Evolutionary conservation across 2,329 filamentous ascomycete genomes (phyloP).

Genomic region (Hawksworthiomyces lignivorus): DNA sequence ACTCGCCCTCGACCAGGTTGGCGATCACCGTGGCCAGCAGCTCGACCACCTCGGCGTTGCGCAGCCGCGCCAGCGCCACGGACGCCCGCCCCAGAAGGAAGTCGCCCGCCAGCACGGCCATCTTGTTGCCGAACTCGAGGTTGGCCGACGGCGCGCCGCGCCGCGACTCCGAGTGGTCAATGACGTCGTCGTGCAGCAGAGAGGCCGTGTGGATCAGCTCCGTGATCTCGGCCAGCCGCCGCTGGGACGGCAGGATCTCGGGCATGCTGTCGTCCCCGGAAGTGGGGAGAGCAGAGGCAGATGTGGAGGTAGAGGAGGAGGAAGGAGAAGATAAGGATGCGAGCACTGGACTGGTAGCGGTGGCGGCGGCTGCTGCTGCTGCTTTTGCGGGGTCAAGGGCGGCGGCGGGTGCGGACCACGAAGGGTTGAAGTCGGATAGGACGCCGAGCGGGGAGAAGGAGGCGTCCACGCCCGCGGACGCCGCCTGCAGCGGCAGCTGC

Average conservation of each 20-base stretch:
- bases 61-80: slow-evolving; percentile 79
- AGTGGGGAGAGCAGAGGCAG: not conserved
- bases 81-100: slow-evolving; percentile 90
- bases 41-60: slow-evolving; percentile 91
- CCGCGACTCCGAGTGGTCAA: slow-evolving; percentile 82
- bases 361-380: no score
- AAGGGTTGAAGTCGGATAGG: slow-evolving; percentile 78
- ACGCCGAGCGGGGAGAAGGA: slow-evolving; percentile 47
- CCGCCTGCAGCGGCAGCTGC: slow-evolving; percentile 36
- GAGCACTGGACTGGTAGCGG: no score
- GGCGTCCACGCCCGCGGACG: slow-evolving; percentile 40
- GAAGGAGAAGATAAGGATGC: no score
- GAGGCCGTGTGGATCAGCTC: slow-evolving; percentile 97
- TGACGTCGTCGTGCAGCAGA: slow-evolving; percentile 94
- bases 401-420: slow-evolving; percentile 22
- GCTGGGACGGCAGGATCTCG: slow-evolving; percentile 85
- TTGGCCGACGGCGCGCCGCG: slow-evolving; percentile 84
- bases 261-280: slow-evolving; percentile 33
- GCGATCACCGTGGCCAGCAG: slow-evolving; percentile 93
- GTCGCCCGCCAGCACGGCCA: slow-evolving; percentile 96
- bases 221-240: slow-evolving; percentile 89
- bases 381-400: not conserved
- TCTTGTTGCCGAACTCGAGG: slow-evolving; percentile 95
- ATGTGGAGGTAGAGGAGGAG: not conserved
- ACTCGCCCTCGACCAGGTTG: slow-evolving; percentile 95